Conservation (phyloP, 1,284 basidiomycete genomes). For the Leucoagaricus sp. region DNA sequence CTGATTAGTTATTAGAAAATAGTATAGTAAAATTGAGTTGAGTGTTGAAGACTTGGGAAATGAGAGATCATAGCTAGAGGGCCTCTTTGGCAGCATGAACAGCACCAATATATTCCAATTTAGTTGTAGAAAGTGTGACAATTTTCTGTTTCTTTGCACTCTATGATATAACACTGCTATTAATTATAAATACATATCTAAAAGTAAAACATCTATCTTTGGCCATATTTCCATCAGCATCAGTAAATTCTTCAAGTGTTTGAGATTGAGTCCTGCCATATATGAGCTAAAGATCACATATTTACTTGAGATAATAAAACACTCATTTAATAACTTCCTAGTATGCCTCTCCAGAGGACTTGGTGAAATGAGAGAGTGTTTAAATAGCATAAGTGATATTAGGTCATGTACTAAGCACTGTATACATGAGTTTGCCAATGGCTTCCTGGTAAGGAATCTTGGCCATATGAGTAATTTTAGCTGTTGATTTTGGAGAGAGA, state of each 20-base stretch:
- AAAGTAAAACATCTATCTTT: too few species aligned
- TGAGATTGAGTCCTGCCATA: too few species aligned
- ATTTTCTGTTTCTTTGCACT: too few species aligned
- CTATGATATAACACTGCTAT: too few species aligned
- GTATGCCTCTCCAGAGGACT: slow-evolving; percentile 26
- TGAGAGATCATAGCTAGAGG: too few species aligned
- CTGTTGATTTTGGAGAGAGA: slow-evolving; percentile 1
- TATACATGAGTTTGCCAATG: slow-evolving; percentile 33
- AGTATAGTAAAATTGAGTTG: slow-evolving; percentile 20
- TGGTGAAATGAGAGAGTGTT: slow-evolving; percentile 29
- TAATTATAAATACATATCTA: too few species aligned
- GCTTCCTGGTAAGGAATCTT: slow-evolving; percentile 20
- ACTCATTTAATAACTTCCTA: slow-evolving; percentile 30
- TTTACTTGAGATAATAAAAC: slow-evolving; percentile 33
- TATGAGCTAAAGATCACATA: slow-evolving; percentile 21
- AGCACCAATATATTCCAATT: too few species aligned
- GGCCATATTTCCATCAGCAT: too few species aligned
- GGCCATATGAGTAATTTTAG: slow-evolving; percentile 10
- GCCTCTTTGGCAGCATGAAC: too few species aligned
- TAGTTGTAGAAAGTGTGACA: too few species aligned
- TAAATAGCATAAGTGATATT: slow-evolving; percentile 31
- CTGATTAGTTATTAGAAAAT: slow-evolving; percentile 36
- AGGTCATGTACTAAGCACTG: slow-evolving; percentile 29
- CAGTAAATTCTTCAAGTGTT: too few species aligned
- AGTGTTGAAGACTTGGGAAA: slow-evolving; percentile 31